These are phyloP conservation scores for Talaromyces borbonicus DNA, from an alignment of 495 filamentous ascomycete species.

Conservation along the genomic window DNA sequence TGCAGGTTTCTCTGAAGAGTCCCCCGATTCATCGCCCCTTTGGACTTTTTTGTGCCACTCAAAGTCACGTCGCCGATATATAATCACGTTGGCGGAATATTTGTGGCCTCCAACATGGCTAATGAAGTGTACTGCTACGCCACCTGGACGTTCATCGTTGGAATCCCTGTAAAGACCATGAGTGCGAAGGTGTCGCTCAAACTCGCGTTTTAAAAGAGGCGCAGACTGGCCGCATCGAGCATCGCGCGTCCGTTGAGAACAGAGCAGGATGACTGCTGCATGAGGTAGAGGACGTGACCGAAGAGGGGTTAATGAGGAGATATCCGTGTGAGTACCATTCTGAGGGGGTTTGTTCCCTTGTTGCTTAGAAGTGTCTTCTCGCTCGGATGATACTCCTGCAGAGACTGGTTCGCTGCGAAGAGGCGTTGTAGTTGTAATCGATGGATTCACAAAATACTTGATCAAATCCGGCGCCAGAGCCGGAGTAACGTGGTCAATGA, in stretches of 20 bases:
- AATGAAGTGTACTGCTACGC: conserved; percentile 92
- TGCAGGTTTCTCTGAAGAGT: conserved; percentile 12
- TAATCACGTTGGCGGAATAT: conserved; percentile 81
- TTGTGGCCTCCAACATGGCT: conserved; percentile 92
- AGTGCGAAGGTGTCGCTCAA: conserved; percentile 80
- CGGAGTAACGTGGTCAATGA: conserved; percentile 81
- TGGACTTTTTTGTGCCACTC: conserved; percentile 40
- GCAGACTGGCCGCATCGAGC: conserved; percentile 91
- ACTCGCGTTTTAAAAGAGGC: conserved; percentile 73
- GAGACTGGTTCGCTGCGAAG: conserved; percentile 32
- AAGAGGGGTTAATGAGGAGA: conserved; percentile 40
- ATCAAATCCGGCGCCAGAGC: conserved; percentile 64
- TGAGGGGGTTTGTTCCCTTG: conserved; percentile 13
- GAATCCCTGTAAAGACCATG: conserved; percentile 79
- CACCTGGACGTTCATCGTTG: conserved; percentile 76
- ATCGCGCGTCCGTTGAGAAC: conserved; percentile 86
- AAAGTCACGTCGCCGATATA: conserved; percentile 64
- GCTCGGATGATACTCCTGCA: conserved; percentile 4
- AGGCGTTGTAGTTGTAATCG: conserved; percentile 66
- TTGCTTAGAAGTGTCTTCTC: conserved; percentile 15
- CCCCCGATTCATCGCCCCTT: too few species aligned
- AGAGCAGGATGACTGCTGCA: conserved; percentile 78
- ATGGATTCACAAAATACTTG: conserved; percentile 55
- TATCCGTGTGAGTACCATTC: conserved; percentile 13
- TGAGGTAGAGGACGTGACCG: conserved; percentile 66